Conservation (phyloP, 306 rosid genomes). For the Pyrus pyrifolia region DNA sequence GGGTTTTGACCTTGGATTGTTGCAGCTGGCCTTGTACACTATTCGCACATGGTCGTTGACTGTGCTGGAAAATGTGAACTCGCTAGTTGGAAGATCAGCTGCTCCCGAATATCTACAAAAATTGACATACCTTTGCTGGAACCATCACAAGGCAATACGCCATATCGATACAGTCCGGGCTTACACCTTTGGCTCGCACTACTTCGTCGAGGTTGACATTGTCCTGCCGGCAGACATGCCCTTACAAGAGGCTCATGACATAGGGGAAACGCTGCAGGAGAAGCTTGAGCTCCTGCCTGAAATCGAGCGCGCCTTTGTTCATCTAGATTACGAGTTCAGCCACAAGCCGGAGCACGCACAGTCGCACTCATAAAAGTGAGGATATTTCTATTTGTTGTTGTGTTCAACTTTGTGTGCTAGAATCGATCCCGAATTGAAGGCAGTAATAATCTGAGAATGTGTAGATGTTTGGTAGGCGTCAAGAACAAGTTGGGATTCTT, state of each 20-base stretch:
- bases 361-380: slow-evolving; percentile 34
- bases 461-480: not conserved
- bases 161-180: slow-evolving; percentile 92
- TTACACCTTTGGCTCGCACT: slow-evolving; percentile 94
- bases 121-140: slow-evolving; percentile 94
- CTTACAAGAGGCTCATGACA: slow-evolving; percentile 86
- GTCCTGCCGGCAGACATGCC: slow-evolving; percentile 86
- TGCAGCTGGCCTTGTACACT: slow-evolving; percentile 89
- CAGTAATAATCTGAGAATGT: not conserved
- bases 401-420: not conserved
- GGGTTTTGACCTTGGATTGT: slow-evolving; percentile 9
- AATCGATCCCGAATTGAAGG: not conserved
- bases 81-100: slow-evolving; percentile 88
- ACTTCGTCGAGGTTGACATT: slow-evolving; percentile 92
- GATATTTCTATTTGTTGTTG: not conserved
- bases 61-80: slow-evolving; percentile 85
- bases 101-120: slow-evolving; percentile 90
- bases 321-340: slow-evolving; percentile 84
- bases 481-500: not conserved
- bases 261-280: slow-evolving; percentile 82
- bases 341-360: slow-evolving; percentile 97
- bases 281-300: slow-evolving; percentile 85
- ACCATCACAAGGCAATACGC: slow-evolving; percentile 76
- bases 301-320: slow-evolving; percentile 93
- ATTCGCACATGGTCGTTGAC: slow-evolving; percentile 95